These are phyloP conservation scores for Quercus bicolor DNA, from an alignment of 306 rosid species.

Conservation along the genomic window DNA sequence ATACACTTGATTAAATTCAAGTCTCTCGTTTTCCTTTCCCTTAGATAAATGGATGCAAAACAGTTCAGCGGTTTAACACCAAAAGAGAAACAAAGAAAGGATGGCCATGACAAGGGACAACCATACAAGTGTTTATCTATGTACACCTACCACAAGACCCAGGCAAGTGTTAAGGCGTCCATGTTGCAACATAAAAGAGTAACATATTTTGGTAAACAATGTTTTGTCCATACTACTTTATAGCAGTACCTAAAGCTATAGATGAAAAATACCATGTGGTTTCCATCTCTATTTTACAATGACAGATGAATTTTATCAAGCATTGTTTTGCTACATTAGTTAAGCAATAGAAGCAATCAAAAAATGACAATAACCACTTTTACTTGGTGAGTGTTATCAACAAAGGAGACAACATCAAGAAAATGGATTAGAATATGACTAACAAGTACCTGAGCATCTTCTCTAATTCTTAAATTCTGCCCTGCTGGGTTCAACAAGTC, in stretches of 20 bases:
- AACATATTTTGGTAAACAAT: background rate
- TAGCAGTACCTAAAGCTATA: constrained; percentile 8
- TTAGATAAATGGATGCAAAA: background rate
- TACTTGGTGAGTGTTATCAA: constrained; percentile 1
- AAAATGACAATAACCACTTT: background rate
- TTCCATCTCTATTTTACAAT: constrained; percentile 17
- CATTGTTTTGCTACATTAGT: background rate
- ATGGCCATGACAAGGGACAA: background rate
- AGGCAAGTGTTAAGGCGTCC: background rate
- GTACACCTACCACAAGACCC: background rate
- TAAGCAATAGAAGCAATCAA: constrained; percentile 1
- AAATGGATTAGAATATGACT: constrained; percentile 19
- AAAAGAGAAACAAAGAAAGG: background rate
- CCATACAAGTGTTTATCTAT: background rate
- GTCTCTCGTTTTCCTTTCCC: no score
- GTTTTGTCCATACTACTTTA: background rate
- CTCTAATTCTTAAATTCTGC: constrained; percentile 95
- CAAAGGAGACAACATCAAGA: constrained; percentile 11
- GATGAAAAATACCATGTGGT: background rate
- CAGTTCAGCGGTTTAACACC: background rate
- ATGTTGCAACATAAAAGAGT: background rate
- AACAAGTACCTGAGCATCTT: constrained; percentile 83
- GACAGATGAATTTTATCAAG: constrained; percentile 9
- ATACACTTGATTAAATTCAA: no score
- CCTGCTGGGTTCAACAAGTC: constrained; percentile 97